These are phyloP conservation scores for Aspergillus clavatus DNA, from an alignment of 2,329 filamentous ascomycete genomes.

Conservation along the genomic window DNA sequence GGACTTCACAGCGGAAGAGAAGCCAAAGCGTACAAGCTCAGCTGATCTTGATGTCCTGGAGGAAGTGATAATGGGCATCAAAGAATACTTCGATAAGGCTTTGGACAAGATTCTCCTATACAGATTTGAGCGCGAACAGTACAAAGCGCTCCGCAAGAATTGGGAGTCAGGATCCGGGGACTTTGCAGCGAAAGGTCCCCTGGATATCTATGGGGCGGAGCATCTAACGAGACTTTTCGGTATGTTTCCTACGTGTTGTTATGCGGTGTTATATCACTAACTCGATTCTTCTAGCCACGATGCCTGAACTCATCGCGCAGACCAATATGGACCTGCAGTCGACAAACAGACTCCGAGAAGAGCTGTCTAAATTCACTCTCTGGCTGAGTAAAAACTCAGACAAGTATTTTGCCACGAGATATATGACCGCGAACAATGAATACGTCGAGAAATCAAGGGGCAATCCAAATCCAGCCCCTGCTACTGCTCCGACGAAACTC, in stretches of 20 bases:
- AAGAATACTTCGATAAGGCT: constrained; percentile 90
- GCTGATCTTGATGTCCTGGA: constrained; percentile 80
- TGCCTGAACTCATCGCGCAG: constrained; percentile 90
- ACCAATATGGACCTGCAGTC: constrained; percentile 97
- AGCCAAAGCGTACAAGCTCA: constrained; percentile 56
- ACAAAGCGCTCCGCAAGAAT: constrained; percentile 67
- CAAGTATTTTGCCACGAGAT: constrained; percentile 62
- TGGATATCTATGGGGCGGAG: constrained; percentile 87
- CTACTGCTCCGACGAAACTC: constrained; percentile 31
- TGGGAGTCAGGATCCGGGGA: constrained; percentile 61
- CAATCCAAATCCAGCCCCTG: constrained; percentile 25
- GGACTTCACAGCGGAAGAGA: constrained; percentile 71
- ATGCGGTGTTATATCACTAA: constrained; percentile 3
- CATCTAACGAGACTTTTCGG: constrained; percentile 85
- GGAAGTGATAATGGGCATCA: constrained; percentile 79
- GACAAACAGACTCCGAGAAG: constrained; percentile 80
- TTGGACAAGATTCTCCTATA: constrained; percentile 88
- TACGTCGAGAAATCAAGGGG: constrained; percentile 35
- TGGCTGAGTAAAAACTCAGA: constrained; percentile 77
- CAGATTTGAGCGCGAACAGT: constrained; percentile 88
- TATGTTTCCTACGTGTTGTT: constrained; percentile 43
- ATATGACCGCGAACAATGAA: constrained; percentile 39
- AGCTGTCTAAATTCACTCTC: constrained; percentile 76
- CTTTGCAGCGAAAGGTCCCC: constrained; percentile 64
- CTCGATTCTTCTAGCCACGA: constrained; percentile 58